These are phyloP conservation scores for Nemania sp. DNA, from an alignment of 2,329 filamentous ascomycete genomes.

Conservation along the genomic window DNA sequence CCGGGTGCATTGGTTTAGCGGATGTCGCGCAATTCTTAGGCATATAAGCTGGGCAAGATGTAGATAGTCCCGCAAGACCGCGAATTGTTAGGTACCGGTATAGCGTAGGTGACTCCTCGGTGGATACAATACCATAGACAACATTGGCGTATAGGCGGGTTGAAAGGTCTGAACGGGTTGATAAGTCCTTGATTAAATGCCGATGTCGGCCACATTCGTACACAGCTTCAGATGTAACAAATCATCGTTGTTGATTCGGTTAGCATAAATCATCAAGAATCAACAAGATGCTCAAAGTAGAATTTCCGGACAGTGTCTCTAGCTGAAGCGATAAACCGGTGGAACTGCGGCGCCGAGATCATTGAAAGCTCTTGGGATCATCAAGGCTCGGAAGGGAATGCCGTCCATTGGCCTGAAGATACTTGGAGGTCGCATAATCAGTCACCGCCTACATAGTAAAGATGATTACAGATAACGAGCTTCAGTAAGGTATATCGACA, in stretches of 20 bases:
- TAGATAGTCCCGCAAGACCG: no score
- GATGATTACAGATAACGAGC: constrained; percentile 1
- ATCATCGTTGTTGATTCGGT: background rate
- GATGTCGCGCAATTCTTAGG: no score
- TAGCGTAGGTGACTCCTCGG: no score
- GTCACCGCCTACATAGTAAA: constrained; percentile 1
- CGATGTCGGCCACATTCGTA: constrained; percentile 12
- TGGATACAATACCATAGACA: constrained; percentile 16
- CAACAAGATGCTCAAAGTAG: background rate
- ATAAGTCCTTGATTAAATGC: no score
- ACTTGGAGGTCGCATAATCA: constrained; percentile 5
- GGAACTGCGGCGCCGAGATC: background rate
- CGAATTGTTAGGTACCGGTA: no score
- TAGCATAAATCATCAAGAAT: background rate
- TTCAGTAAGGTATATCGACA: background rate
- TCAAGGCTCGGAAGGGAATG: background rate
- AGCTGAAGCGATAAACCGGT: background rate
- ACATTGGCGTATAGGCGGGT: no score
- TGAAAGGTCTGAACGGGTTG: no score
- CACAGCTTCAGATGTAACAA: background rate
- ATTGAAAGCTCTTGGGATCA: background rate
- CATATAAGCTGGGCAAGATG: no score
- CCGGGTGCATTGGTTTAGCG: no score
- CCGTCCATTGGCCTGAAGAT: background rate
- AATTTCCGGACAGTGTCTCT: background rate